phyloP scores from a whole-genome alignment of 116 monocot species.

The Posidonia oceanica region DNA sequence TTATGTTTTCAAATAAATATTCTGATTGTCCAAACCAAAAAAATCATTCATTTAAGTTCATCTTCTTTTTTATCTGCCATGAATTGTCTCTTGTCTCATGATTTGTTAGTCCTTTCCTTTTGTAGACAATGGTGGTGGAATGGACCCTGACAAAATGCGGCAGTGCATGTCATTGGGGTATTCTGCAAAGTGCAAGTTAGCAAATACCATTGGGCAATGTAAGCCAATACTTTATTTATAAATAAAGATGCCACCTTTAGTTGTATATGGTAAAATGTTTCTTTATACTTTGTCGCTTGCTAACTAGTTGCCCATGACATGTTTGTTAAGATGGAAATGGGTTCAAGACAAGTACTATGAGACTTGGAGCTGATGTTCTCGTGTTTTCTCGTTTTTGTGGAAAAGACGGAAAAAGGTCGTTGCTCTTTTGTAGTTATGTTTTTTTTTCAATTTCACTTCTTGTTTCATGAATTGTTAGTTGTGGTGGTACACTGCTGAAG shows the following conservation, averaged over 20 bases:
- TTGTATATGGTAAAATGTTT: background rate
- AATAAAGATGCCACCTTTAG: background rate
- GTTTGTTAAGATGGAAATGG: constrained; percentile 79
- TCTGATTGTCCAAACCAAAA: no score
- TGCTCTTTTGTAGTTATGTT: background rate
- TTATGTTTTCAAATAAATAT: no score
- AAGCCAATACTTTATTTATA: constrained; percentile 7
- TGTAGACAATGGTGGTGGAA: constrained; percentile 96
- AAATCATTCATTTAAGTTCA: no score
- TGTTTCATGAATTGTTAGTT: no score
- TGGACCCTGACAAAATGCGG: constrained; percentile 86
- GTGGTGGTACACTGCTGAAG: no score
- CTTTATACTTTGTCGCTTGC: background rate
- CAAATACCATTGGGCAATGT: constrained; percentile 96
- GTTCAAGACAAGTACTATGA: constrained; percentile 97
- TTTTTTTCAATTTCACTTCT: background rate
- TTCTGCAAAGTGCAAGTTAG: constrained; percentile 73
- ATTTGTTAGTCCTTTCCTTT: background rate
- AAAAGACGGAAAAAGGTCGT: constrained; percentile 37
- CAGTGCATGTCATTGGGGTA: constrained; percentile 97
- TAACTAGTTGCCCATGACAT: background rate
- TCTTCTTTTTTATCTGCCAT: no score
- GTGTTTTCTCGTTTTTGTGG: constrained; percentile 78
- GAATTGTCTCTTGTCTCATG: no score
- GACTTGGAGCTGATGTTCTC: constrained; percentile 93